phyloP scores from a whole-genome alignment of 805 yeast genomes.

The Blastobotrys parvus region DNA sequence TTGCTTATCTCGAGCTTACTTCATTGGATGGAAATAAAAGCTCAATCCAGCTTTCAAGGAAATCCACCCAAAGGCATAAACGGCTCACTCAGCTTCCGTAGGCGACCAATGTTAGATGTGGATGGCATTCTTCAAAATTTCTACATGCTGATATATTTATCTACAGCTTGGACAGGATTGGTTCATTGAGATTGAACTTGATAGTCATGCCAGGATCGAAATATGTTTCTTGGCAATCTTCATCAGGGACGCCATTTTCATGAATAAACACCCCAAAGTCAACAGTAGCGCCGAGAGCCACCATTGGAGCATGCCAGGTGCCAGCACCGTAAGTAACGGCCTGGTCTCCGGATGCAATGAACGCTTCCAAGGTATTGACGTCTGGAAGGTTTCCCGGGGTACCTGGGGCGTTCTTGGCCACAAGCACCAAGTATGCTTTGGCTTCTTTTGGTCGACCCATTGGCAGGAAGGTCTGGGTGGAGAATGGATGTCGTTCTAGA shows the following conservation, averaged over 20 bases:
- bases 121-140: too few species aligned
- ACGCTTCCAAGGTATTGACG: slow-evolving; percentile 52
- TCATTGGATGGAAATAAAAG: too few species aligned
- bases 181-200: background rate
- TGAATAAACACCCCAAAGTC: slow-evolving; percentile 87
- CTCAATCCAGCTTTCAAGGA: too few species aligned
- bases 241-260: slow-evolving; percentile 71
- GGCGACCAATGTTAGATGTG: too few species aligned
- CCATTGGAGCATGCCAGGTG: slow-evolving; percentile 97
- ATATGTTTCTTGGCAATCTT: slow-evolving; percentile 75
- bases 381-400: slow-evolving; percentile 52
- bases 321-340: slow-evolving; percentile 81
- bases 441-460: slow-evolving; percentile 54
- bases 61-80: too few species aligned
- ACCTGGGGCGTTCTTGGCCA: slow-evolving; percentile 47
- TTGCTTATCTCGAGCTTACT: too few species aligned
- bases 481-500: slow-evolving; percentile 80
- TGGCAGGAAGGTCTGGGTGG: slow-evolving; percentile 88
- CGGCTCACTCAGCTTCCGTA: too few species aligned
- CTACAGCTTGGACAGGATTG: slow-evolving; percentile 3
- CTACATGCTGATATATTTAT: background rate
- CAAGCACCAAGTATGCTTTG: slow-evolving; percentile 68
- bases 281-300: slow-evolving; percentile 56
- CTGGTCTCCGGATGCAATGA: slow-evolving; percentile 71
- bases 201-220: slow-evolving; percentile 26